Base-by-base conservation (phyloP, 1,284 basidiomycete species). In the Irpex rosettiformis region DNA sequence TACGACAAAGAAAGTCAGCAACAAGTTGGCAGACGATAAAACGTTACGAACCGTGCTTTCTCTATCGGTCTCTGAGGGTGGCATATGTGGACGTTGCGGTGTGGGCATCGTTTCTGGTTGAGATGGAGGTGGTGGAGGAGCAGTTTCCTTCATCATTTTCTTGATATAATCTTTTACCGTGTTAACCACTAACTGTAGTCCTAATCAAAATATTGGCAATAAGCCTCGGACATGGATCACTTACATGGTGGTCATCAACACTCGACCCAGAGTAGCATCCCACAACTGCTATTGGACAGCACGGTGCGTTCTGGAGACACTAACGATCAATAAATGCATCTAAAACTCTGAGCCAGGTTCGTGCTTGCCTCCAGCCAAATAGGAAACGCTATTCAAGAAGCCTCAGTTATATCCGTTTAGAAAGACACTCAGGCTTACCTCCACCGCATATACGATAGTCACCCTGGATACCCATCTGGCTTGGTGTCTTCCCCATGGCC, bases 221-320 rank as follows among this genome's bases (percentile, higher is more conserved):
- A 8, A 45, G 27, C 29, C 24, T 1, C 18, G 48, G 21, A 47
- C 22, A 16, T 47, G 55, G 16, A 40, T 53, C 21, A 24, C 85
- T 60, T 63, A 91, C 89, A 62, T 78, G 80, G 67, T 93, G 91
- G 68, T 93, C 90, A 59, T 93, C 90, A 55, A 82, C 77, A 54
- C 86, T 88, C 48, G 88, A 89, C 25, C 90, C 90, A n/a, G 89
- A 91, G 71, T 90, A 92, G 62, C 85, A 88, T 8, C 83, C 90
- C 33, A 84, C 83, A n/a, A 92, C 74, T 4, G 85, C 90, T 61
- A 93, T 89, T 1, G 90, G 90, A 67, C 88, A 89, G 65, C 88
- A 88, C 24, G 82, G 84, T n/a, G 87, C 88, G 61, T 89, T 91
- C 89, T 91, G 62, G 65, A 13, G 51, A 4, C 13, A 51, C 2